Conservation (phyloP, 352 stramenopile genomes). For the Aphanomyces cochlioides region DNA sequence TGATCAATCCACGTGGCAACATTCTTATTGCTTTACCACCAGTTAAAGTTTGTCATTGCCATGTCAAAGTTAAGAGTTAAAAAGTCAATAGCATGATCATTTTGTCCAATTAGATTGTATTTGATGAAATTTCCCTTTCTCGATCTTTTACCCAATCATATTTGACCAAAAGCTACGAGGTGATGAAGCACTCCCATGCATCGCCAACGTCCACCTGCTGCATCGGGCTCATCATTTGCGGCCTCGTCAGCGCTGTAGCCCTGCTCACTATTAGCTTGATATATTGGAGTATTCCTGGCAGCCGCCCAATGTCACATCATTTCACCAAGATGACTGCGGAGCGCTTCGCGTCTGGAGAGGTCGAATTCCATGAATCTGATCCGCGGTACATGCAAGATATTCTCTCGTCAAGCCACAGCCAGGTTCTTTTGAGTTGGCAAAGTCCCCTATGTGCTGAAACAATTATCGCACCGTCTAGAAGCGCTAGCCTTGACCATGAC, state of each 20-base stretch:
- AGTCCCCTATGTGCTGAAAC: constrained; percentile 12
- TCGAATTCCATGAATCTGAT: background rate
- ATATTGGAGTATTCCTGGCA: constrained; percentile 25
- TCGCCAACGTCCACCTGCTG: constrained; percentile 24
- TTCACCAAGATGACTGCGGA: constrained; percentile 21
- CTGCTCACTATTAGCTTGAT: constrained; percentile 17
- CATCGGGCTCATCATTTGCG: constrained; percentile 19
- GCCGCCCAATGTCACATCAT: background rate
- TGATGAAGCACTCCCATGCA: background rate
- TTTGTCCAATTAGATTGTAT: no score
- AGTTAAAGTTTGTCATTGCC: no score
- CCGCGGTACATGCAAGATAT: background rate
- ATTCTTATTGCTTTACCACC: no score
- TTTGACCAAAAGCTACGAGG: background rate
- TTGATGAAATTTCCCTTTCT: no score
- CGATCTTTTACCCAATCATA: background rate
- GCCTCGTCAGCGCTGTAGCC: background rate
- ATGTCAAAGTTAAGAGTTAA: no score
- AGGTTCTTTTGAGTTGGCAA: constrained; percentile 27
- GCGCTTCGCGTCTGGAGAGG: constrained; percentile 10
- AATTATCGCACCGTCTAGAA: background rate
- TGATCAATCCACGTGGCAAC: no score
- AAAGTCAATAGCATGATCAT: no score
- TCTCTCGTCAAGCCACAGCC: background rate
- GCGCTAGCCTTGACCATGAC: background rate